Evolutionary conservation across 148 eudicot species (phyloP).

Genomic region (Cornus kousa): DNA sequence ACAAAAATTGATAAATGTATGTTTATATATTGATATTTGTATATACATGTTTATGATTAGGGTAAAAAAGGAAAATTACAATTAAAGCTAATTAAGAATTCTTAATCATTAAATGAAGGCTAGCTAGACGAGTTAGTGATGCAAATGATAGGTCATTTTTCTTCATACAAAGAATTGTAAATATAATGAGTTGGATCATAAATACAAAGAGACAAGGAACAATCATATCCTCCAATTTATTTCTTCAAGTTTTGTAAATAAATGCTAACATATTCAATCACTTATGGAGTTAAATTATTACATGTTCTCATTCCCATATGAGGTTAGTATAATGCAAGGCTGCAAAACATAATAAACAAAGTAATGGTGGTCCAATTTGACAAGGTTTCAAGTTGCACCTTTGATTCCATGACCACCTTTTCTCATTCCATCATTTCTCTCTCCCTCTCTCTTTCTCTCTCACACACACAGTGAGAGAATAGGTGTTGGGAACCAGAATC

Average conservation of each 20-base stretch:
- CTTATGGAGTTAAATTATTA: conserved; percentile 2
- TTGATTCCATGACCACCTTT: too few relatives aligned
- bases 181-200: conserved; percentile 12
- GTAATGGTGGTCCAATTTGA: conserved; percentile 1
- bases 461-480: neutral
- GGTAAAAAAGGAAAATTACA: too few relatives aligned
- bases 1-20: too few relatives aligned
- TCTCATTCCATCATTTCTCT: neutral
- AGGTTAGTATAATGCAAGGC: conserved; percentile 11
- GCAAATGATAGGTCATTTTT: conserved; percentile 2
- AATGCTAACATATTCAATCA: conserved; percentile 17
- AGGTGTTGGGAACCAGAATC: conserved; percentile 18
- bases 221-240: conserved; percentile 10
- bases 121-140: neutral
- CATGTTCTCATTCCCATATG: conserved; percentile 13
- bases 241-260: neutral
- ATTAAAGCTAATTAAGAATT: neutral
- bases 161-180: neutral
- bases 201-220: conserved; percentile 29
- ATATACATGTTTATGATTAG: too few relatives aligned
- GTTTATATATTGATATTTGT: too few relatives aligned
- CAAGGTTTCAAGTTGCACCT: too few relatives aligned
- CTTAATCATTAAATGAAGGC: neutral
- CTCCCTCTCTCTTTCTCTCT: neutral
- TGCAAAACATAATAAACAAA: conserved; percentile 3